Conservation (phyloP, 2,329 filamentous ascomycete genomes). For the Aspergillus unguis region DNA sequence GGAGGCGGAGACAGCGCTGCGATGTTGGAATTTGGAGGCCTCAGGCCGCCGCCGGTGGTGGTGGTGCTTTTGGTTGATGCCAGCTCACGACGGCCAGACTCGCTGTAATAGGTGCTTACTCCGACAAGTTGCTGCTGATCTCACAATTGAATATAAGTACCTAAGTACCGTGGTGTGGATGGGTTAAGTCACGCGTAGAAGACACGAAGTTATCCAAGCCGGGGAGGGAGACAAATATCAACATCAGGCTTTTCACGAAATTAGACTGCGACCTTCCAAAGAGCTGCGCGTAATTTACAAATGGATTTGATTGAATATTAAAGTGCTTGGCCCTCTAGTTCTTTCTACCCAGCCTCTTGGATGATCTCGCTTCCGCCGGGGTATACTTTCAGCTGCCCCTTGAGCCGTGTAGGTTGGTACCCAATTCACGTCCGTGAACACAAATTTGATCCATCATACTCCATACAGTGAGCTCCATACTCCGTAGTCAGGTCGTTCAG, state of each 20-base stretch:
- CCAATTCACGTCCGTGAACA: not conserved
- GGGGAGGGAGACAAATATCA: not conserved
- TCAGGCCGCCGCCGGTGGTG: conserved; percentile 15
- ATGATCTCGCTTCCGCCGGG: conserved; percentile 12
- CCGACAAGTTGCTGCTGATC: not conserved
- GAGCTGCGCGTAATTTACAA: not conserved
- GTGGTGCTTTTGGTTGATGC: not conserved
- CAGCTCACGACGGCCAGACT: conserved; percentile 3
- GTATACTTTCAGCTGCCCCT: conserved; percentile 12
- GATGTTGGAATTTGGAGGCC: conserved; percentile 12
- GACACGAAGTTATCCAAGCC: not conserved
- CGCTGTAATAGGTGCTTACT: conserved; percentile 7
- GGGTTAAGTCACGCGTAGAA: not conserved
- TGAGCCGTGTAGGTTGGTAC: conserved; percentile 5
- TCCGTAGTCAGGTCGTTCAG: not conserved
- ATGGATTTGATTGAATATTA: conserved; percentile 1
- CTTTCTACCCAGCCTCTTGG: conserved; percentile 15
- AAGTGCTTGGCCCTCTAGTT: conserved; percentile 6
- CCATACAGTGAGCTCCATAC: too few species aligned
- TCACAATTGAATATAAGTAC: conserved; percentile 1
- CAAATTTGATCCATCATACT: not conserved
- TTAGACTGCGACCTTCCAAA: not conserved
- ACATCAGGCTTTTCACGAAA: not conserved
- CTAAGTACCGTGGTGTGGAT: not conserved
- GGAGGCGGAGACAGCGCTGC: conserved; percentile 13